Evolutionary conservation across 495 filamentous ascomycete genomes (phyloP), one percentile per base, ranked within the genome.

Genomic region (Penicillium chermesinum): DNA sequence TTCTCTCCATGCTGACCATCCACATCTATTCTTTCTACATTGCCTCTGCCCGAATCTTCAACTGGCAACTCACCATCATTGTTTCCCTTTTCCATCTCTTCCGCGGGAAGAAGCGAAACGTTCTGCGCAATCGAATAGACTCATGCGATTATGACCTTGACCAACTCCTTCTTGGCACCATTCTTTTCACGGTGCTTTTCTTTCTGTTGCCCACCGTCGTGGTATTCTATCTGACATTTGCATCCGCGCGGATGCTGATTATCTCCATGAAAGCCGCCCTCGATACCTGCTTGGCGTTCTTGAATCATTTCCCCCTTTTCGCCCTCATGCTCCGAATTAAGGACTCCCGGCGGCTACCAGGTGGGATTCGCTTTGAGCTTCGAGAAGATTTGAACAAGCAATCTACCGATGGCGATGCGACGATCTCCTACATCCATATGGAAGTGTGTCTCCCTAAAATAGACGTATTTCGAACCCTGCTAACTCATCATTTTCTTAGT

Each of bases 21-120:
- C 93, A 99, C 64, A 96, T 99, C 40, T 95, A 96, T 72, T 91
- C 85, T 33, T 99, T 97, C 67, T 99, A 99, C 66, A 86, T 95
- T 34, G 91, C 93, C 34, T 94, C 88, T 3, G 93, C 93, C 3
- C 83, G 91, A 7, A 97, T 99, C 46, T 99, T 91, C 68, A 88
- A 96, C 68, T 97, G 93, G 91, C 94, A 99, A 60, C 81, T 97
- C 27, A 95, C 84, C 19, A 96, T 97, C 46, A 85, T 99, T 41
- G 84, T 91, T 39, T 96, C 91, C 16, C 83, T 97, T 21, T 99
- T 99, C 69, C 93, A 99, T 69, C 80, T 99, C 1, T 99, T 99
- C 59, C 87, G 89, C 17, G 93, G 93, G 39, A 97, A 97, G 63
- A 99, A 99, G 61, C 84, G 93, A 49, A 99, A 99, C 50, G 89